phyloP scores from a whole-genome alignment of 148 eudicot species.

The Arctostaphylos glauca region DNA sequence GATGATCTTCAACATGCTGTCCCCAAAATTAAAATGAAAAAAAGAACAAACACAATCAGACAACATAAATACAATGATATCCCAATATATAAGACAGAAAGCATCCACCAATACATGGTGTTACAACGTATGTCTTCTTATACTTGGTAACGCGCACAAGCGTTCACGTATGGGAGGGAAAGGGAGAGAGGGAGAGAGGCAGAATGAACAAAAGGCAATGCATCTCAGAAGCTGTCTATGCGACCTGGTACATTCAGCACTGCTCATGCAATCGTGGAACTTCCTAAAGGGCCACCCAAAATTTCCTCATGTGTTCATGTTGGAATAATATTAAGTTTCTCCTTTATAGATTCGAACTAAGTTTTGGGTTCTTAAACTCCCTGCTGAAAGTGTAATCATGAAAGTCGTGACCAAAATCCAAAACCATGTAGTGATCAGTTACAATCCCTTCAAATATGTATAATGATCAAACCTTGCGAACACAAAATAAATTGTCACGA shows the following conservation, averaged over 20 bases:
- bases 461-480: neutral
- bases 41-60: conserved; percentile 18
- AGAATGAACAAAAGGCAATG: neutral
- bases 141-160: no score
- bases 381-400: neutral
- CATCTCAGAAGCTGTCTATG: neutral
- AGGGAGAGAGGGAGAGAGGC: neutral
- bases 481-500: neutral
- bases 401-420: neutral
- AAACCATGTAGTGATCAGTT: neutral
- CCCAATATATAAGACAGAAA: neutral
- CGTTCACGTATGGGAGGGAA: neutral
- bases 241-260: conserved; percentile 1
- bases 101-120: neutral
- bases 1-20: conserved; percentile 99
- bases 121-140: neutral
- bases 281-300: neutral
- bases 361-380: neutral
- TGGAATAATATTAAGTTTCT: neutral
- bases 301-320: neutral
- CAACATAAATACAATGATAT: neutral
- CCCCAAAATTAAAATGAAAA: conserved; percentile 16
- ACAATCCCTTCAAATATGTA: neutral
- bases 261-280: neutral
- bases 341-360: neutral